Evolutionary conservation across 2,329 filamentous ascomycete species (phyloP).

Genomic region (Trichoderma sp.): DNA sequence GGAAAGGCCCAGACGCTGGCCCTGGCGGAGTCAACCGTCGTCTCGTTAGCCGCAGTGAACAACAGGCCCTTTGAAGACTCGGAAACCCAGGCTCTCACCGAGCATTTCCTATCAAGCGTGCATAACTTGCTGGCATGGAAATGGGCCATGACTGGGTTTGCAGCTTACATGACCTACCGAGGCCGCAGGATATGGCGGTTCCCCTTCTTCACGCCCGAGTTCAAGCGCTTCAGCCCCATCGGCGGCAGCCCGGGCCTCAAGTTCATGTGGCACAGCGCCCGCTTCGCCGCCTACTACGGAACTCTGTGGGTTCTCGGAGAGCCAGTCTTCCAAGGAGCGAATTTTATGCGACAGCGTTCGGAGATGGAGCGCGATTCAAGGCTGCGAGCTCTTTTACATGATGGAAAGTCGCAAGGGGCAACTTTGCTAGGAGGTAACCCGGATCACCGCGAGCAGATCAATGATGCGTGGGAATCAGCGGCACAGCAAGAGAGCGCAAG

Average conservation of each 20-base stretch:
- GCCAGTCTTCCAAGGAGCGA: conserved; percentile 35
- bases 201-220: conserved; percentile 42
- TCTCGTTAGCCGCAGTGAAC: conserved; percentile 33
- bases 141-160: conserved; percentile 30
- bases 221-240: conserved; percentile 35
- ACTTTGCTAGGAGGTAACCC: conserved; percentile 22
- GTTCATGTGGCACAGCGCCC: conserved; percentile 39
- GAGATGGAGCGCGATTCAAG: conserved; percentile 34
- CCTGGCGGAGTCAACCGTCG: conserved; percentile 32
- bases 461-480: conserved; percentile 25
- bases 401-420: conserved; percentile 25
- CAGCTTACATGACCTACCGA: conserved; percentile 31
- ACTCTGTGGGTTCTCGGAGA: conserved; percentile 29
- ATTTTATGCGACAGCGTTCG: conserved; percentile 30
- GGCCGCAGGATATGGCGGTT: conserved; percentile 41
- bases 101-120: conserved; percentile 36
- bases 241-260: conserved; percentile 32
- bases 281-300: conserved; percentile 39
- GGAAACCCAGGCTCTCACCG: conserved; percentile 40
- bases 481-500: conserved; percentile 19
- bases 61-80: conserved; percentile 37
- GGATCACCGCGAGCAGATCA: conserved; percentile 23
- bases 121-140: conserved; percentile 36
- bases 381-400: conserved; percentile 29
- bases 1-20: conserved; percentile 32